A percentile compares a stretch with the other conserved stretches of the same genome.
phyloP scores from a whole-genome alignment of 2,329 filamentous ascomycete species.

The Seiridium cupressi region DNA sequence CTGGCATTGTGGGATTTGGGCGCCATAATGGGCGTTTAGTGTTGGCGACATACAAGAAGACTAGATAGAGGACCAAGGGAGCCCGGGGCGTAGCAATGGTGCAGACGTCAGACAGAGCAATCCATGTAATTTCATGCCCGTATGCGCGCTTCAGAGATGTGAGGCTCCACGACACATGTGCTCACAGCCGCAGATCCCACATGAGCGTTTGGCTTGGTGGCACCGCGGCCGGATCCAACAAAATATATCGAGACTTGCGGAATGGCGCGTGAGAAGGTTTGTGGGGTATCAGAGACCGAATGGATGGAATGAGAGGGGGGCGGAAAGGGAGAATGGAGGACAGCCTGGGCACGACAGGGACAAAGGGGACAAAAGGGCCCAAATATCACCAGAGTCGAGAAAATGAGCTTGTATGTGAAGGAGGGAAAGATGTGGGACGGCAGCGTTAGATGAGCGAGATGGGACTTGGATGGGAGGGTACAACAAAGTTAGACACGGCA shows the following conservation, averaged over 20 bases:
- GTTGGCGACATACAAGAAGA: conserved; percentile 30
- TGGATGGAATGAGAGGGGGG: not conserved
- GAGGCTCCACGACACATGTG: conserved; percentile 20
- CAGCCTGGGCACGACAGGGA: not conserved
- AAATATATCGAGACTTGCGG: not conserved
- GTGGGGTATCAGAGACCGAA: conserved; percentile 1
- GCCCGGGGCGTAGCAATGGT: conserved; percentile 21
- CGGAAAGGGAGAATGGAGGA: conserved; percentile 9
- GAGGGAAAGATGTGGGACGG: conserved; percentile 16
- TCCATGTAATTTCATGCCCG: conserved; percentile 25
- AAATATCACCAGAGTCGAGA: conserved; percentile 11
- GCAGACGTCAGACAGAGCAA: conserved; percentile 15
- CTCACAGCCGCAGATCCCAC: conserved; percentile 9
- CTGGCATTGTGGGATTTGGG: conserved; percentile 26
- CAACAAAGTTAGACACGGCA: conserved; percentile 7
- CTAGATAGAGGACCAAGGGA: conserved; percentile 28
- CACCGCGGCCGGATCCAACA: not conserved
- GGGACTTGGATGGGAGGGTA: conserved; percentile 17
- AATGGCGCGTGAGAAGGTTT: conserved; percentile 10
- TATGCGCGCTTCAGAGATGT: conserved; percentile 19
- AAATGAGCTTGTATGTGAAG: conserved; percentile 12
- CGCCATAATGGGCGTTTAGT: conserved; percentile 32
- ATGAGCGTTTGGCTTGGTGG: conserved; percentile 3
- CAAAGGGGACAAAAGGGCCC: not conserved
- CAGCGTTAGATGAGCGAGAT: conserved; percentile 10